A percentile compares a stretch with the other conserved stretches of the same genome.
Evolutionary conservation across 495 filamentous ascomycete genomes (phyloP).

Genomic region (Cercophora scortea): DNA sequence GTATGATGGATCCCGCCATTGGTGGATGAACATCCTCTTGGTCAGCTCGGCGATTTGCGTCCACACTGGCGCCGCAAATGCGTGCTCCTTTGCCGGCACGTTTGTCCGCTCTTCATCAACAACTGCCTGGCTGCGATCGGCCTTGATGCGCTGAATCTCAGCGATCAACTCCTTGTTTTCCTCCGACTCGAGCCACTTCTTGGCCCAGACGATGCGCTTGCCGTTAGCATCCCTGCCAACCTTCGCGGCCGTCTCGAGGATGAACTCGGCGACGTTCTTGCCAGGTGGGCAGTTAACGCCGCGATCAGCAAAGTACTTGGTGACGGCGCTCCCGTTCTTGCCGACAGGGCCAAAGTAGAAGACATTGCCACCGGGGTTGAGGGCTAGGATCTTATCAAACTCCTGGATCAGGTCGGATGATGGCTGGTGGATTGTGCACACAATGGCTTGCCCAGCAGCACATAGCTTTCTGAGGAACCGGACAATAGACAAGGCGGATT

Average conservation of each 20-base stretch:
- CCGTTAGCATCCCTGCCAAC: constrained; percentile 59
- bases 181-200: constrained; percentile 64
- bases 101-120: not conserved
- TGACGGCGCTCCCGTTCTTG: constrained; percentile 37
- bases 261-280: constrained; percentile 74
- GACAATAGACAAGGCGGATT: constrained; percentile 76
- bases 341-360: constrained; percentile 64
- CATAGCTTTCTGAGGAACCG: constrained; percentile 79
- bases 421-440: constrained; percentile 75
- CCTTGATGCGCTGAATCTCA: constrained; percentile 63
- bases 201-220: constrained; percentile 68
- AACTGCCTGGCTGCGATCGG: not conserved
- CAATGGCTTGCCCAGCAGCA: constrained; percentile 63
- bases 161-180: constrained; percentile 57
- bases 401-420: constrained; percentile 65
- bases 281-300: constrained; percentile 64
- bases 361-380: constrained; percentile 60
- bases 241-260: constrained; percentile 74
- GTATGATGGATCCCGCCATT: constrained; percentile 73
- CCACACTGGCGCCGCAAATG: constrained; percentile 28
- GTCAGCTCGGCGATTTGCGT: constrained; percentile 41
- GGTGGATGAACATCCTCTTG: constrained; percentile 64
- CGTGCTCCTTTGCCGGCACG: constrained; percentile 5
- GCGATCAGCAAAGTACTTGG: constrained; percentile 44
- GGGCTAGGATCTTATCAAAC: constrained; percentile 64